Conservation (phyloP, 352 stramenopile species). For the Globisporangium paroecandrum region DNA sequence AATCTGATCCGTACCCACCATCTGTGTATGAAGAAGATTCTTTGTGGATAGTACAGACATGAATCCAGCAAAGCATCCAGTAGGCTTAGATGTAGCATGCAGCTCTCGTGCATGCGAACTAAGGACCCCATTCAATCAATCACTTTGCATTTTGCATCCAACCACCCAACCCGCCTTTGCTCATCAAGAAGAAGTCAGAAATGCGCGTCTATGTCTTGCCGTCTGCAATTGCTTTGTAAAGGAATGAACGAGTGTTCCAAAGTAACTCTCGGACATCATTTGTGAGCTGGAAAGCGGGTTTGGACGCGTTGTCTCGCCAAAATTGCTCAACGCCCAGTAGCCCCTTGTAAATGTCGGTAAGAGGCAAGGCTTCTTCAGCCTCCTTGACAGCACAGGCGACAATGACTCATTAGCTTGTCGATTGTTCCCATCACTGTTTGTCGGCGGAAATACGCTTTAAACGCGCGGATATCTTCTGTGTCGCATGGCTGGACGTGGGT, state of each 20-base stretch:
- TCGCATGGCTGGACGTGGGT: not conserved
- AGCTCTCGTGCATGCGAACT: not conserved
- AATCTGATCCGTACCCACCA: not conserved
- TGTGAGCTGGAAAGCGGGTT: conserved; percentile 2
- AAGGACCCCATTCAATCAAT: conserved; percentile 8
- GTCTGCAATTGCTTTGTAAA: conserved; percentile 6
- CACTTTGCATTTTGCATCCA: too few species aligned
- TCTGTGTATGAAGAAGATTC: not conserved
- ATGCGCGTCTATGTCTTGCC: not conserved
- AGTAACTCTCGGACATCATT: conserved; percentile 4
- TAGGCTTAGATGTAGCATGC: conserved; percentile 4
- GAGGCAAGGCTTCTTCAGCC: not conserved
- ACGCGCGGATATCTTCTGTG: not conserved
- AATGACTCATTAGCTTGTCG: not conserved
- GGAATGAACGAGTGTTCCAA: not conserved
- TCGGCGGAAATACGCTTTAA: conserved; percentile 1
- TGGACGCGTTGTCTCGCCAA: conserved; percentile 1
- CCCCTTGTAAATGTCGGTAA: conserved; percentile 5
- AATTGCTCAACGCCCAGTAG: conserved; percentile 1
- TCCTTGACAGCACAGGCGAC: not conserved
- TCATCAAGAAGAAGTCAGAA: not conserved
- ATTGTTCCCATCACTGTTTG: conserved; percentile 2
- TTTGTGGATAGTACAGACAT: not conserved
- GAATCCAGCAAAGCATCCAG: not conserved
- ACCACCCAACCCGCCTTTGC: not conserved